A percentile compares a stretch with the other conserved stretches of the same genome.
These are phyloP conservation scores for Chaetomiaceae sp. DNA, from an alignment of 2,329 filamentous ascomycete genomes.

Conservation along the genomic window DNA sequence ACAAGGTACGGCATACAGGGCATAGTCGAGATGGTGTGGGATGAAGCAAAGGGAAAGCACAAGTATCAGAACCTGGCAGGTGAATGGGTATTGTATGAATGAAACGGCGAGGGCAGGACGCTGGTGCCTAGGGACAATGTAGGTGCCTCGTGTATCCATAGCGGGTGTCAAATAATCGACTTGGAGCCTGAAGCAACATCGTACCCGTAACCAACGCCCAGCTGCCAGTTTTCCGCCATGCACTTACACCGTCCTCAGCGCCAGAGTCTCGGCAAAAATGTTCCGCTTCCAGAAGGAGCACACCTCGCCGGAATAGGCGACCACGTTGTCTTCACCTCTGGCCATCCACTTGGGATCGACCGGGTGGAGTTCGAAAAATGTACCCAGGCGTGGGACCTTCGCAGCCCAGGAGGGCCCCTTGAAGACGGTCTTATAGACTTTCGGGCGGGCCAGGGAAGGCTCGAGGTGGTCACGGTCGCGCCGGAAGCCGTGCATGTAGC, in stretches of 20 bases:
- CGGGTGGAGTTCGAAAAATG: constrained; percentile 6
- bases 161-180: too few species aligned
- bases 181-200: too few species aligned
- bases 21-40: not conserved
- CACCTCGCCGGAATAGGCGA: constrained; percentile 3
- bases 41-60: not conserved
- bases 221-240: too few species aligned
- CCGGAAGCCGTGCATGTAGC: constrained; percentile 4
- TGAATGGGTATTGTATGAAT: not conserved
- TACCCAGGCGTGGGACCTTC: constrained; percentile 6
- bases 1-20: not conserved
- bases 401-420: constrained; percentile 7
- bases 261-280: not conserved
- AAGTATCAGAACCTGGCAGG: not conserved
- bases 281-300: constrained; percentile 10
- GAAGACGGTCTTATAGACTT: constrained; percentile 2
- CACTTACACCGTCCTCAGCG: constrained; percentile 5
- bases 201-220: too few species aligned
- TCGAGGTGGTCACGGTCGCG: constrained; percentile 4
- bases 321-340: not conserved
- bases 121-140: too few species aligned
- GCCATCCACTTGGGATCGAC: constrained; percentile 6
- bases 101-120: not conserved
- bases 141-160: too few species aligned
- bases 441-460: not conserved